Conservation (phyloP, 2,329 filamentous ascomycete genomes). For the Dactylellina sp. region DNA sequence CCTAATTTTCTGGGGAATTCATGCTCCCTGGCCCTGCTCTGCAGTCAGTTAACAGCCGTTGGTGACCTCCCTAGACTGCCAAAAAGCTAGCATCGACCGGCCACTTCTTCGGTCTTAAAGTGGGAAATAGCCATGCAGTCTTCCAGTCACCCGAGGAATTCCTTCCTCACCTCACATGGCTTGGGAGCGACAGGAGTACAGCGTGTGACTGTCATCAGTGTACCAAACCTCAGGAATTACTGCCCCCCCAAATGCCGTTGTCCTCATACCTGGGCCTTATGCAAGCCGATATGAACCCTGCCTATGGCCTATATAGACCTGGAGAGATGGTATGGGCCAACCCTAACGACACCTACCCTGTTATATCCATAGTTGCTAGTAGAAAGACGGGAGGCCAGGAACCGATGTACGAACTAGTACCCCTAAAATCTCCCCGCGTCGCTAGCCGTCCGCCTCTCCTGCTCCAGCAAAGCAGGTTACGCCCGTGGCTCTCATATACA, state of each 20-base stretch:
- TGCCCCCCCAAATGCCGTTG: constrained; percentile 23
- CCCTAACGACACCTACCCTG: constrained; percentile 47
- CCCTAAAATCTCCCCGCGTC: constrained; percentile 53
- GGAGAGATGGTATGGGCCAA: constrained; percentile 56
- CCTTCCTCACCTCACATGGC: constrained; percentile 47
- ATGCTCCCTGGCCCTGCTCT: background rate
- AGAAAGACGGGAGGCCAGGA: constrained; percentile 37
- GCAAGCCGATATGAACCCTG: constrained; percentile 44
- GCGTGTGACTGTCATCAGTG: constrained; percentile 40
- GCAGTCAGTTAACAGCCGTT: background rate
- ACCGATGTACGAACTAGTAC: constrained; percentile 44
- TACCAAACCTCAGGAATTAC: constrained; percentile 26
- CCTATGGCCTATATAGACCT: constrained; percentile 44
- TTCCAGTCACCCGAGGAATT: constrained; percentile 52
- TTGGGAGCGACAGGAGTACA: constrained; percentile 42
- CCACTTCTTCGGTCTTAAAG: constrained; percentile 44
- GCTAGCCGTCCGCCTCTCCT: constrained; percentile 32
- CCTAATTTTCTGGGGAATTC: too few species aligned
- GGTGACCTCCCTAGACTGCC: constrained; percentile 18
- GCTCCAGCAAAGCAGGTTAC: constrained; percentile 41
- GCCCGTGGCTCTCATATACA: constrained; percentile 55
- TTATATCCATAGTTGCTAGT: constrained; percentile 51
- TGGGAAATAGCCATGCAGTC: constrained; percentile 27
- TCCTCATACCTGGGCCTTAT: constrained; percentile 36
- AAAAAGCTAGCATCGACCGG: constrained; percentile 47